Evolutionary conservation across 306 rosid genomes (phyloP), one percentile per base, ranked within the genome.

Genomic region (Cucumis melo): DNA sequence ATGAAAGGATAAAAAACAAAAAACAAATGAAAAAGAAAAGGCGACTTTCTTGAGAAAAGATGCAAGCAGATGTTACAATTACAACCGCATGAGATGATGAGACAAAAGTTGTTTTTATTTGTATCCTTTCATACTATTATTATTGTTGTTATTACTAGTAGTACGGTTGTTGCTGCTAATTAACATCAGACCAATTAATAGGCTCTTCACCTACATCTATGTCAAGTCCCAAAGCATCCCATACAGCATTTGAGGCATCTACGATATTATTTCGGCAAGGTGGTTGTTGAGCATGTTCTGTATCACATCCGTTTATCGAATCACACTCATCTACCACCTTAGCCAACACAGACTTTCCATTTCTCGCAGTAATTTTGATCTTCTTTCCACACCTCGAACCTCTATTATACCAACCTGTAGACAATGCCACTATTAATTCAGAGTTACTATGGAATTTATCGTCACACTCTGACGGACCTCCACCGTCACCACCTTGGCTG

Each of bases 191-290:
- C 89, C 93, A 87, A 58, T 85, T 83, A 23, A 89, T 79, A 1
- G 7, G 29, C 54, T 73, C 20, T 87, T 2, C 10, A 82, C 71
- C 71, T 1, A 63, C 48, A 34, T 63, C 71, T 15, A 3, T 63
- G 13, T 63, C 48, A 36, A 63, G 74, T 36, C 89, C 83, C 8
- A 87, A 53, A 6, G 83, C 89, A 2, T 80, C 38, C 93, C 93
- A 85, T 46, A 85, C 91, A 0, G 82, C 87, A 7, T 83, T 2
- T 0, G 92, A 87, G 0, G 84, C 89, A 74, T 88, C 92, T 4
- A 85, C 87, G 1, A 86, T 81, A 36, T 86, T 78, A 15, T 80
- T 86, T 19, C 11, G 59, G 8, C 92, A 86, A 1, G 88, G 90
- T 10, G 84, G 85, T 41, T 78, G 88, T 14, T 51, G 56, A 0